phyloP scores from a whole-genome alignment of 805 yeast genomes.

The Barnettozyma sp. region DNA sequence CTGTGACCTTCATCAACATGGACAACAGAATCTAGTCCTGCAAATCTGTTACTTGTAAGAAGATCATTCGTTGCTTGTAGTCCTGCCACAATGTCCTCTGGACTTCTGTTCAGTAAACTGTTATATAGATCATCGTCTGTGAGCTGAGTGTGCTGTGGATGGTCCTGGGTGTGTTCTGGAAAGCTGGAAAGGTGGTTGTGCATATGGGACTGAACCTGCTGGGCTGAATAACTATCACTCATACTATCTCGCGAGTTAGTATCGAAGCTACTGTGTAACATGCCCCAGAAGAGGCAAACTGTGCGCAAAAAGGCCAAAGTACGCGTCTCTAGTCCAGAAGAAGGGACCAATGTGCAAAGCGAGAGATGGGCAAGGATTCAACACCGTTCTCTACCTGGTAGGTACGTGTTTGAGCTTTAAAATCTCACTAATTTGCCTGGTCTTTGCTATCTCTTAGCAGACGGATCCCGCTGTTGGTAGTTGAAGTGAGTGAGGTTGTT shows the following conservation, averaged over 20 bases:
- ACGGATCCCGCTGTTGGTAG: too few species aligned
- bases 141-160: not conserved
- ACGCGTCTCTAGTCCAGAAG: too few species aligned
- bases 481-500: too few species aligned
- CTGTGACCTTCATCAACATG: too few species aligned
- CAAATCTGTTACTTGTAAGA: conserved; percentile 12
- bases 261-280: conserved; percentile 1
- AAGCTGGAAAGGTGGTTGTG: not conserved
- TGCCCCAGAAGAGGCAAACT: too few species aligned
- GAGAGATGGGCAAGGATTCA: too few species aligned
- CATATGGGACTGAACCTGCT: not conserved
- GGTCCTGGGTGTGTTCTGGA: not conserved
- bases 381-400: too few species aligned
- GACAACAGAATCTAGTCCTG: not conserved
- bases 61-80: conserved; percentile 13
- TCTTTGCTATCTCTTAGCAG: too few species aligned
- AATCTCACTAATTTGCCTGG: too few species aligned
- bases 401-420: too few species aligned
- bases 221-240: not conserved
- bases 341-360: too few species aligned
- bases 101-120: conserved; percentile 12
- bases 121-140: conserved; percentile 12
- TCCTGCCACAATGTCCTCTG: conserved; percentile 20
- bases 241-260: not conserved
- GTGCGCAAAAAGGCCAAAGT: too few species aligned